Evolutionary conservation across 2,329 filamentous ascomycete species (phyloP).

Genomic region (Pestalotiopsis sp.): DNA sequence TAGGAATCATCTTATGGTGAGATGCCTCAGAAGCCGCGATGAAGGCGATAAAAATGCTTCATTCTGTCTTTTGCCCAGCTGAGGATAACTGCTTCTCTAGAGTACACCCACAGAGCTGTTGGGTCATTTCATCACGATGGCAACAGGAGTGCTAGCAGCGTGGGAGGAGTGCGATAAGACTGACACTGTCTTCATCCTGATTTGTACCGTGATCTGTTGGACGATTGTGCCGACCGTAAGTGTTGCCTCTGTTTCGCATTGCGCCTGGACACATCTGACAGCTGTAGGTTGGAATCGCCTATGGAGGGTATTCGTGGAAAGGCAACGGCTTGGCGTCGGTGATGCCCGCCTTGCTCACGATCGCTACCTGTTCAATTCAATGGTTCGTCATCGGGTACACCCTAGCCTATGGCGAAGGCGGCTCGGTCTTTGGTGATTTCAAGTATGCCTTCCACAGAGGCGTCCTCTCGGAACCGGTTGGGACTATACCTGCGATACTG

Average conservation of each 20-base stretch:
- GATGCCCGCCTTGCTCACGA: slow-evolving; percentile 48
- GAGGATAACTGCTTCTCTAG: neutral
- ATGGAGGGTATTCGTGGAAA: slow-evolving; percentile 50
- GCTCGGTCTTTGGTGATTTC: slow-evolving; percentile 45
- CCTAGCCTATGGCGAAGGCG: slow-evolving; percentile 49
- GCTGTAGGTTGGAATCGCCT: slow-evolving; percentile 46
- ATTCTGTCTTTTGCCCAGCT: neutral
- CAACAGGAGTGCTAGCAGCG: slow-evolving; percentile 40
- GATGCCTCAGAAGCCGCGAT: neutral
- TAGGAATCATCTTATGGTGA: neutral
- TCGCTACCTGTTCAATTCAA: slow-evolving; percentile 51
- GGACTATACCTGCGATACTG: slow-evolving; percentile 50
- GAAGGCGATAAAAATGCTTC: neutral
- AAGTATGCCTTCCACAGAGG: slow-evolving; percentile 46
- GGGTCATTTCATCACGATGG: slow-evolving; percentile 9
- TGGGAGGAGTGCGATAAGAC: slow-evolving; percentile 54
- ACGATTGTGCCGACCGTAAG: slow-evolving; percentile 48
- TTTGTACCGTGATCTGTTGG: slow-evolving; percentile 56
- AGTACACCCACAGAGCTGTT: neutral
- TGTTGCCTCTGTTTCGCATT: too few relatives aligned
- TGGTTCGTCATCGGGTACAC: slow-evolving; percentile 53
- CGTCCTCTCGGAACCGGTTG: slow-evolving; percentile 49
- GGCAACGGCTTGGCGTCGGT: slow-evolving; percentile 50
- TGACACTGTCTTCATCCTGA: slow-evolving; percentile 53
- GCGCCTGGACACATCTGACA: neutral